Conservation (phyloP, 345 rosid species). For the Syzygium aqueum region DNA sequence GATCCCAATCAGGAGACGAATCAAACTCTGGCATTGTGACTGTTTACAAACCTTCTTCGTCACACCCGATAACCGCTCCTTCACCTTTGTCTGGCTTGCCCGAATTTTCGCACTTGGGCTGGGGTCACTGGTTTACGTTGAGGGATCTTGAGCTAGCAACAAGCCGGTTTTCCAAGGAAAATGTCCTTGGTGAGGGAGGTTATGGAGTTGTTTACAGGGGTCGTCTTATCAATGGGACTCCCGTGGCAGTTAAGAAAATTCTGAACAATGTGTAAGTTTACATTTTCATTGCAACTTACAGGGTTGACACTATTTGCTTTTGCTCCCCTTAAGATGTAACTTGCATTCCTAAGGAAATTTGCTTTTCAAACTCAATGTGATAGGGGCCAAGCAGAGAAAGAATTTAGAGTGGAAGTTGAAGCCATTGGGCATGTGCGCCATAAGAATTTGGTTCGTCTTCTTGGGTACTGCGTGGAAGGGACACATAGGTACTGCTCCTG, state of each 20-base stretch:
- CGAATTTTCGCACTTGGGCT: conserved; percentile 70
- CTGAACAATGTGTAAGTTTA: conserved; percentile 60
- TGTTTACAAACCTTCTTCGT: conserved; percentile 53
- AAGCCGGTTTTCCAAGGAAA: conserved; percentile 61
- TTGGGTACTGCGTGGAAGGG: conserved; percentile 79
- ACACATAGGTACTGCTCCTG: conserved; percentile 40
- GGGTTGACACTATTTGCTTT: not conserved
- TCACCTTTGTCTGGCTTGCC: conserved; percentile 66
- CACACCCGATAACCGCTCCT: conserved; percentile 57
- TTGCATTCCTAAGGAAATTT: not conserved
- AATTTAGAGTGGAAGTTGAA: conserved; percentile 71
- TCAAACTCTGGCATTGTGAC: conserved; percentile 38
- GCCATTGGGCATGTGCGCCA: conserved; percentile 87
- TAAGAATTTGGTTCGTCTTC: conserved; percentile 76
- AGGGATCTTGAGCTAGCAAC: conserved; percentile 80
- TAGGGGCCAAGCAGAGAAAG: conserved; percentile 89
- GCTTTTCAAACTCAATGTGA: not conserved
- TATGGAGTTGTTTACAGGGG: conserved; percentile 74
- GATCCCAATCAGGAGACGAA: conserved; percentile 74
- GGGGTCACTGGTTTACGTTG: conserved; percentile 90
- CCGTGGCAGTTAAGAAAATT: conserved; percentile 72
- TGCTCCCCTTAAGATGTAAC: not conserved
- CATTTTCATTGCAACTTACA: not conserved
- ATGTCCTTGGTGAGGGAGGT: conserved; percentile 75
- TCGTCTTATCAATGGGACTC: conserved; percentile 55